Percentiles rank a stretch among this genome's conserved stretches.
These are phyloP conservation scores for Botrytis fragariae DNA, from an alignment of 2,329 filamentous ascomycete species.

Conservation along the genomic window DNA sequence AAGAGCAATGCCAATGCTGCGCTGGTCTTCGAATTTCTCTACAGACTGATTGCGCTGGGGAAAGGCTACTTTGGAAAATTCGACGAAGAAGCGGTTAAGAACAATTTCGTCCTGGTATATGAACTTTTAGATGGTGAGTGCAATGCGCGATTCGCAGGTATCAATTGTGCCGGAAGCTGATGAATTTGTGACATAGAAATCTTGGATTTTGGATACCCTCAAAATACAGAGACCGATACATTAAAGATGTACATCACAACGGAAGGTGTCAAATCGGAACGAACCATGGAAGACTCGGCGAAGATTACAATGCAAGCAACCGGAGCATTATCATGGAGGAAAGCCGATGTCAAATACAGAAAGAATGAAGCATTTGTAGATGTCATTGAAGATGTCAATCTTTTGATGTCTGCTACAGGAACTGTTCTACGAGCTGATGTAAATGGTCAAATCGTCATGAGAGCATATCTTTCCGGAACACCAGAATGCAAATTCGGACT, in stretches of 20 bases:
- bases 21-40: slow-evolving; percentile 96
- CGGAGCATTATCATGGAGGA: slow-evolving; percentile 92
- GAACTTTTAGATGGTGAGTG: slow-evolving; percentile 83
- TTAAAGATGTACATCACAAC: slow-evolving; percentile 99
- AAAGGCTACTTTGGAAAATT: slow-evolving; percentile 98
- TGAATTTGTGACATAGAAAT: slow-evolving; percentile 63
- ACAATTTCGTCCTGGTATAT: slow-evolving; percentile 98
- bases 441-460: slow-evolving; percentile 97
- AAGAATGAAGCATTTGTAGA: slow-evolving; percentile 99
- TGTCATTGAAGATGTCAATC: slow-evolving; percentile 97
- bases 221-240: slow-evolving; percentile 98
- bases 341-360: slow-evolving; percentile 96
- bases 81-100: slow-evolving; percentile 99
- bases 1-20: slow-evolving; percentile 99
- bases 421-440: slow-evolving; percentile 94
- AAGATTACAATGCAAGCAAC: slow-evolving; percentile 99
- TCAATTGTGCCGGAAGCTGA: neutral
- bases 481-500: slow-evolving; percentile 99
- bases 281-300: slow-evolving; percentile 83
- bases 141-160: neutral
- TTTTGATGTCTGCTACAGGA: slow-evolving; percentile 97
- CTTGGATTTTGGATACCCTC: slow-evolving; percentile 96
- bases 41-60: slow-evolving; percentile 83
- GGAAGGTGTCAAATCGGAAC: slow-evolving; percentile 92
- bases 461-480: slow-evolving; percentile 91